Evolutionary conservation across 139 green algal genomes (phyloP).

Genomic region (Dunaliella primolecta): DNA sequence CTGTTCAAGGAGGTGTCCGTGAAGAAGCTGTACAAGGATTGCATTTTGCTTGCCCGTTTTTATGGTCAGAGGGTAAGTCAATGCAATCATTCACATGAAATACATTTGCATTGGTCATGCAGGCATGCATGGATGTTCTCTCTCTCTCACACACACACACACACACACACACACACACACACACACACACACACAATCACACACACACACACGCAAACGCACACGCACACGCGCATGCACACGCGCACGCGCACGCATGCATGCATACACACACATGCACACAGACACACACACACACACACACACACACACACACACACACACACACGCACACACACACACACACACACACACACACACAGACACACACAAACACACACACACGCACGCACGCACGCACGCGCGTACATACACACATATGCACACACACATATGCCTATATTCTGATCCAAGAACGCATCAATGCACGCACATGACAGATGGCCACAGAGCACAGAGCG

Average conservation of each 20-base stretch:
- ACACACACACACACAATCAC: background rate
- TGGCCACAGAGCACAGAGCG: no score
- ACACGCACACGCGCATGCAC: background rate
- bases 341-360: no score
- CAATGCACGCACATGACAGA: no score
- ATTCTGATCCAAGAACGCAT: no score
- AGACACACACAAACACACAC: no score
- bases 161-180: background rate
- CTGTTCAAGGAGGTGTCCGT: conserved; percentile 53
- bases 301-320: no score
- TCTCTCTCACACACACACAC: background rate
- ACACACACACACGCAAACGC: background rate
- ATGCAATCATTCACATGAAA: no score
- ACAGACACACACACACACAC: background rate
- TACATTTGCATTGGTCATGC: no score
- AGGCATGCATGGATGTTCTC: background rate
- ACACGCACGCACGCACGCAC: no score
- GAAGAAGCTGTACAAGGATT: conserved; percentile 62
- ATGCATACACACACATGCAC: background rate
- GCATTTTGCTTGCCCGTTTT: conserved; percentile 47
- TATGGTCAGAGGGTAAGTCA: conserved; percentile 42
- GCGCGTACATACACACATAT: no score
- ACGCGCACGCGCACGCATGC: background rate
- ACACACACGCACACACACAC: no score
- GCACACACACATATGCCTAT: no score